phyloP scores from a whole-genome alignment of 768 basidiomycete species.

The Phlebiopsis flavidoalba region DNA sequence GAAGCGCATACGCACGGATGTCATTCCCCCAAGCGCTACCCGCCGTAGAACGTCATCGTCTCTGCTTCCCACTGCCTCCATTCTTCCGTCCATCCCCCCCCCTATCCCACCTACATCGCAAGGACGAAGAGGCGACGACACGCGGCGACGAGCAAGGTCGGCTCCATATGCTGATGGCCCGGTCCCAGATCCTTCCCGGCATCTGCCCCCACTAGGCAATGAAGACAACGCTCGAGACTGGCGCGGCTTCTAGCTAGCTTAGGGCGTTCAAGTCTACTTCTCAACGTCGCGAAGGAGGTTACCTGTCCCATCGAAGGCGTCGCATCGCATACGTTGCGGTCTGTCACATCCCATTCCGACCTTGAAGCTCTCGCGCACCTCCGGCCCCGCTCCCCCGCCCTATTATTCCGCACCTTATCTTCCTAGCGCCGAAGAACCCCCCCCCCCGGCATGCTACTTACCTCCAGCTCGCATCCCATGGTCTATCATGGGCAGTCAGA shows the following conservation, averaged over 20 bases:
- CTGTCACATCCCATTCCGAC: slow-evolving; percentile 66
- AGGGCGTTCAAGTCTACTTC: slow-evolving; percentile 57
- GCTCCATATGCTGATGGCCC: slow-evolving; percentile 80
- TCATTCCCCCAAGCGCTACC: slow-evolving; percentile 25
- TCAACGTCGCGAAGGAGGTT: slow-evolving; percentile 95
- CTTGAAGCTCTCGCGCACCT: slow-evolving; percentile 33
- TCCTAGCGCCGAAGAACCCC: slow-evolving; percentile 59
- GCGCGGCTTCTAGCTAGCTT: slow-evolving; percentile 60
- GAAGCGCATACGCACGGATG: slow-evolving; percentile 29
- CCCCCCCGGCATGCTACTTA: slow-evolving; percentile 85
- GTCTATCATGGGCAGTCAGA: slow-evolving; percentile 95
- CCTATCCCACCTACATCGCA: slow-evolving; percentile 65
- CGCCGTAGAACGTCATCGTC: slow-evolving; percentile 60
- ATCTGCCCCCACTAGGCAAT: slow-evolving; percentile 88
- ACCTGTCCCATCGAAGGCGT: slow-evolving; percentile 57
- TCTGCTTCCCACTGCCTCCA: slow-evolving; percentile 61
- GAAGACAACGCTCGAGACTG: slow-evolving; percentile 90
- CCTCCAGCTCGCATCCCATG: slow-evolving; percentile 80
- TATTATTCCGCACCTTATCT: slow-evolving; percentile 68
- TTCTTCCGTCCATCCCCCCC: slow-evolving; percentile 46
- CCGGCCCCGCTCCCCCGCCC: slow-evolving; percentile 42
- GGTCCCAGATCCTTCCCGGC: slow-evolving; percentile 75
- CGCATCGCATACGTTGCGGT: slow-evolving; percentile 44
- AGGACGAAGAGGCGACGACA: slow-evolving; percentile 61
- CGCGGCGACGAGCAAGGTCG: slow-evolving; percentile 48